Evolutionary conservation across 1,284 basidiomycete species (phyloP).

Genomic region (Apiotrichum siamense): DNA sequence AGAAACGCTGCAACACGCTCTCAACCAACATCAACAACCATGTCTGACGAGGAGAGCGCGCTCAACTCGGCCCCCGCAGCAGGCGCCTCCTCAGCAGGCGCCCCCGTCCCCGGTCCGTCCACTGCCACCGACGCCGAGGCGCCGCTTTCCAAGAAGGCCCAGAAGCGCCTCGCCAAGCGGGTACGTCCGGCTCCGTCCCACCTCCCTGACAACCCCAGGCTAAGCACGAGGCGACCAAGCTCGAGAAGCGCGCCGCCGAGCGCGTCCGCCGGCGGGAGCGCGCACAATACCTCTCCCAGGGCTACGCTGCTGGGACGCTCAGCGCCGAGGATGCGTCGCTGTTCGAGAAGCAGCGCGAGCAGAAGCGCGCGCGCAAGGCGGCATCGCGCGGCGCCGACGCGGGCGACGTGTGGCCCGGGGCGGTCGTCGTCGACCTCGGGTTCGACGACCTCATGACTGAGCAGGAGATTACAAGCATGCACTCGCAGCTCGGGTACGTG

Average conservation of each 20-base stretch:
- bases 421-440: conserved; percentile 79
- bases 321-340: conserved; percentile 22
- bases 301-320: conserved; percentile 33
- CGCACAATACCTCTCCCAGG: conserved; percentile 17
- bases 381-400: conserved; percentile 13
- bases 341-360: conserved; percentile 21
- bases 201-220: conserved; percentile 6
- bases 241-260: conserved; percentile 33
- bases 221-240: conserved; percentile 22
- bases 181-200: conserved; percentile 21
- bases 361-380: conserved; percentile 23
- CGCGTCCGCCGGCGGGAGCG: conserved; percentile 25
- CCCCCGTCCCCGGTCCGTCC: background rate
- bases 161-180: conserved; percentile 35
- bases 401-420: conserved; percentile 53
- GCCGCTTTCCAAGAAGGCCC: conserved; percentile 23
- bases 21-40: background rate
- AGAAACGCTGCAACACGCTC: background rate
- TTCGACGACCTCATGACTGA: conserved; percentile 94
- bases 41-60: conserved; percentile 1
- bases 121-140: background rate
- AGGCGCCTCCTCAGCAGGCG: too few species aligned
- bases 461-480: conserved; percentile 86
- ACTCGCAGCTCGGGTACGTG: conserved; percentile 78
- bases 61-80: background rate